Base-by-base conservation (phyloP, 2,329 filamentous ascomycete species). In the Xylariaceae sp. region DNA sequence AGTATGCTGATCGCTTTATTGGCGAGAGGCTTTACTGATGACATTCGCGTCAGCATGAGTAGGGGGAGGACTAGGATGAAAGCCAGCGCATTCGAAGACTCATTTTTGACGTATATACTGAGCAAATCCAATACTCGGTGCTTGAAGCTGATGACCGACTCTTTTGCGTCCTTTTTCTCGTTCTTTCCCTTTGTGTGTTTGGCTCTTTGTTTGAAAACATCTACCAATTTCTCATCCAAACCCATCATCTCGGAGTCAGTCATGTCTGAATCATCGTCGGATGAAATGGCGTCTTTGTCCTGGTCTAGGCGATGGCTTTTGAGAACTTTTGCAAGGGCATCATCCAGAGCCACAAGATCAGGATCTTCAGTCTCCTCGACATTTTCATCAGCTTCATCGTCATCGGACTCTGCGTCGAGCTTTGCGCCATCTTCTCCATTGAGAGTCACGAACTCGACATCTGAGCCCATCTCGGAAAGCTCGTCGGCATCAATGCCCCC, bases 221-320 rank as follows among this genome's bases (percentile, higher is more conserved):
- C 87, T 40, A 83, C 81, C 4, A 98, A 80, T 61, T 92, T 85
- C 10, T 79, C 79, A 59, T 97, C 92, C 14, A 97, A 73, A 3
- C 83, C 83, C 69, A 95, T 83, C 93, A 97, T 97, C 63, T 95
- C 86, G 16, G 92, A 90, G 67, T 97, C 92, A 50, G 89, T 86
- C 90, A 98, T 95, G 66, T 95, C 88, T 3, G 79, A 82, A 48
- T 86, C 85, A 8, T 77, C 77, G 22, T 81, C 81, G 1, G 74
- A 77, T 1, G 72, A 72, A 3, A 77, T 76, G 2, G 76, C 76
- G 1, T 75, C 72, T 14, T 67, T 68, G 50, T 82, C 78, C 42
- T 82, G 77, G 61, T 85, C 79, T 19, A 81, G 68, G 6, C 72
- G 70, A 49, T 85, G 84, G 43, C 84, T 91, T 33, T 87, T 83